Evolutionary conservation across 2,329 filamentous ascomycete species (phyloP).

Genomic region (Aureobasidium sp.): DNA sequence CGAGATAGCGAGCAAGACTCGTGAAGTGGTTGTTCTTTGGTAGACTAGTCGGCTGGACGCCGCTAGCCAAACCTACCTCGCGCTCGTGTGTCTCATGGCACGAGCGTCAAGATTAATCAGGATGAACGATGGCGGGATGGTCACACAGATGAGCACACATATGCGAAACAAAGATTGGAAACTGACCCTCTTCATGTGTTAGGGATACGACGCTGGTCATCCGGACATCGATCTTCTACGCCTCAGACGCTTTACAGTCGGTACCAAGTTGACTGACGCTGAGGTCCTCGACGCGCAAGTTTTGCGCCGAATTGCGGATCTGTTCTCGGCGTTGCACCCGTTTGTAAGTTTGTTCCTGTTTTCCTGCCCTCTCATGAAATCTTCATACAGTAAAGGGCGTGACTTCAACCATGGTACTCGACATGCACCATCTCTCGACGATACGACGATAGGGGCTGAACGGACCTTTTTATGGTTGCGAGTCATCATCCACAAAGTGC

Average conservation of each 20-base stretch:
- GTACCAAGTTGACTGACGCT: slow-evolving; percentile 56
- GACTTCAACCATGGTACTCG: slow-evolving; percentile 7
- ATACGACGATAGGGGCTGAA: background rate
- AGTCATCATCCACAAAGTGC: background rate
- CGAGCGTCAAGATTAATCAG: slow-evolving; percentile 8
- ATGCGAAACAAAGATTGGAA: background rate
- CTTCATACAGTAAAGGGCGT: background rate
- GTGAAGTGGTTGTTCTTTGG: slow-evolving; percentile 6
- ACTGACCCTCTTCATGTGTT: slow-evolving; percentile 12
- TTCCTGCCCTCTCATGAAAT: background rate
- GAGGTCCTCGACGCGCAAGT: slow-evolving; percentile 55
- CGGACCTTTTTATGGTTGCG: slow-evolving; percentile 9
- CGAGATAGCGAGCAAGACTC: slow-evolving; percentile 3
- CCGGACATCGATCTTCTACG: slow-evolving; percentile 72
- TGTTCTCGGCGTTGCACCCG: slow-evolving; percentile 61
- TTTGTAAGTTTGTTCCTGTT: slow-evolving; percentile 57
- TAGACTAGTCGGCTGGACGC: slow-evolving; percentile 7
- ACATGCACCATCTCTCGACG: background rate
- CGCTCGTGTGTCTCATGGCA: background rate
- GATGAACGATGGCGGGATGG: background rate
- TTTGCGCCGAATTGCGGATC: slow-evolving; percentile 55
- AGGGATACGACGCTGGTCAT: slow-evolving; percentile 70
- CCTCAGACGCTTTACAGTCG: slow-evolving; percentile 69
- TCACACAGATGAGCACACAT: background rate
- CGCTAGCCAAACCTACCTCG: slow-evolving; percentile 10